These are phyloP conservation scores for Silene noctiflora DNA, from an alignment of 179 eudicot species.

Conservation along the genomic window DNA sequence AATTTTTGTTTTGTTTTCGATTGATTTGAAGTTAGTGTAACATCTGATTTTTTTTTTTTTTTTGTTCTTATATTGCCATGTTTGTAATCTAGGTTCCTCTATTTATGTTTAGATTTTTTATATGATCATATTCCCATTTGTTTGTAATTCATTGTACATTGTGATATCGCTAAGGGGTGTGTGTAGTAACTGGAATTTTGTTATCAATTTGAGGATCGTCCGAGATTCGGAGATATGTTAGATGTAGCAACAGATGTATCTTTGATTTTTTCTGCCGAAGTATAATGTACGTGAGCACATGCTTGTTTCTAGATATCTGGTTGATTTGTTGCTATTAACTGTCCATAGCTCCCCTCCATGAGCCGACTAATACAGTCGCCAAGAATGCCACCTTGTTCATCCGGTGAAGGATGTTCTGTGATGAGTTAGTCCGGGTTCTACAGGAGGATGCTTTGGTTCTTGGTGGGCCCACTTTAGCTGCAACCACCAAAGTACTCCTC, in stretches of 20 bases:
- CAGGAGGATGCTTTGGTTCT: too few species aligned
- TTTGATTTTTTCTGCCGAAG: not conserved
- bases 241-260: not conserved
- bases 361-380: not conserved
- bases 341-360: not conserved
- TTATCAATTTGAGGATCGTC: not conserved
- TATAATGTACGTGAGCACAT: too few species aligned
- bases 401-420: not conserved
- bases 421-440: too few species aligned
- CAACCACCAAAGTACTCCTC: too few species aligned
- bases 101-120: not conserved
- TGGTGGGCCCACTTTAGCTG: too few species aligned
- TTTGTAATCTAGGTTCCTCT: conserved; percentile 8
- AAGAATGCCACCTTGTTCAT: not conserved
- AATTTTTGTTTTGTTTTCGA: conserved; percentile 5
- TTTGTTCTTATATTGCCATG: not conserved
- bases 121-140: not conserved
- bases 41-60: conserved; percentile 7
- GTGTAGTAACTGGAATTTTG: not conserved
- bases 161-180: not conserved
- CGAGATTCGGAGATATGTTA: not conserved
- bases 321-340: not conserved
- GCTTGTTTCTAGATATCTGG: not conserved
- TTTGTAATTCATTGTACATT: conserved; percentile 11
- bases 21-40: conserved; percentile 5